Percentiles rank a stretch among this genome's conserved stretches.
Conservation (phyloP, 345 rosid species). For the Lumnitzera littorea region DNA sequence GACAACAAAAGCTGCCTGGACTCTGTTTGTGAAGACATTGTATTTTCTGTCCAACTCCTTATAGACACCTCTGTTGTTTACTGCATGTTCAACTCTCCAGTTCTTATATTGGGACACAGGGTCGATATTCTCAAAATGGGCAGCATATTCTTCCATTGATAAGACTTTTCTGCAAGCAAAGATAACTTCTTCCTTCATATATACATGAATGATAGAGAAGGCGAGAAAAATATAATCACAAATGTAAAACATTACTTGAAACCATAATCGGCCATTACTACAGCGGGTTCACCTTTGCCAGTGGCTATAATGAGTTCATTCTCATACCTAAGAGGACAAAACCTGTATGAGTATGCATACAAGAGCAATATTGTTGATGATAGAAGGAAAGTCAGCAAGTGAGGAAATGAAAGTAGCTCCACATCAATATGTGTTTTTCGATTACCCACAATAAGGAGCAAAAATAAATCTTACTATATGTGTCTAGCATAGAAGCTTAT, state of each 20-base stretch:
- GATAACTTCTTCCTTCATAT: background rate
- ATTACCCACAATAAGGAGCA: no score
- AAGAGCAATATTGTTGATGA: background rate
- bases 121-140: conserved; percentile 64
- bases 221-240: background rate
- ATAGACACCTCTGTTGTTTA: conserved; percentile 6
- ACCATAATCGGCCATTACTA: conserved; percentile 74
- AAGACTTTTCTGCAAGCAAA: conserved; percentile 57
- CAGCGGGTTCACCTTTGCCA: conserved; percentile 85
- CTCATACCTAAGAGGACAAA: conserved; percentile 36
- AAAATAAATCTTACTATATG: no score
- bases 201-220: background rate
- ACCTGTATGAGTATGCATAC: background rate
- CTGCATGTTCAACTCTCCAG: conserved; percentile 27
- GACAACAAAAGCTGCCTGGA: conserved; percentile 70
- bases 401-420: no score
- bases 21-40: conserved; percentile 34
- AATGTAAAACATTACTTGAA: conserved; percentile 39
- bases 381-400: no score
- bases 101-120: conserved; percentile 67
- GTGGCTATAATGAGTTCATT: conserved; percentile 70
- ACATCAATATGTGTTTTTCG: no score
- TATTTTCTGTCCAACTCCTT: conserved; percentile 15
- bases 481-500: no score
- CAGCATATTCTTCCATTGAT: conserved; percentile 63